Evolutionary conservation across 176 grass and related monocot genomes (phyloP), one percentile per base, ranked within the genome.

Genomic region (Cenchrus americanus): DNA sequence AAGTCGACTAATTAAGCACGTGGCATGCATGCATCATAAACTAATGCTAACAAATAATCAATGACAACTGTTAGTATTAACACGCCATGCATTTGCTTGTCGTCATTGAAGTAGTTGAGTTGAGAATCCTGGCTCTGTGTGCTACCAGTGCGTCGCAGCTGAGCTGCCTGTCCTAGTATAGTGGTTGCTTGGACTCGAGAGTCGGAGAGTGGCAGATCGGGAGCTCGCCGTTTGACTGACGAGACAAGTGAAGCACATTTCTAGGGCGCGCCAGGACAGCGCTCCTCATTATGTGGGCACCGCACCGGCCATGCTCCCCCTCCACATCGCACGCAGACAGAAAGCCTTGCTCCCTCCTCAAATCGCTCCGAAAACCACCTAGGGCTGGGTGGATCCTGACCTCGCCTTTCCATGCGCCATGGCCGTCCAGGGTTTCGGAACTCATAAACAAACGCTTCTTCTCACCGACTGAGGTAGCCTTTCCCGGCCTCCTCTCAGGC

Each of bases 381-480:
- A 32, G 69, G 76, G 43, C 13, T 19, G 61, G 47, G 0, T 5
- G 30, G 63, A 40, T 70, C 76, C 41, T 34, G 49, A 59, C 41
- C 80, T 74, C 88, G 79, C 6, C 84, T 87, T 90, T 83, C 79
- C 79, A 78, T 26, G 50, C 64, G 24, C 7, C 78, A 14, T 51
- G 9, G 32, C 86, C 80, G 32, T 90, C 80, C 80, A 87, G 74
- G 75, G 84, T 90, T 90, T 87, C 50, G 80, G 84, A 90, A 90
- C 84, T 90, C 84, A 68, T 83, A 79, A 87, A 86, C 69, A 67
- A 78, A 41, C 24, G 69, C 46, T 48, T 11, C 6, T 62, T 63
- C 5, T 32, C 21, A 30, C 1, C 0, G 13, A 10, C 30, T 64
- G 82, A 53, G 15, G 53, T 19, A 60, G 54, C 5, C 50, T 69